These are phyloP conservation scores for Boechera retrofracta DNA, from an alignment of 345 rosid species.

Conservation along the genomic window DNA sequence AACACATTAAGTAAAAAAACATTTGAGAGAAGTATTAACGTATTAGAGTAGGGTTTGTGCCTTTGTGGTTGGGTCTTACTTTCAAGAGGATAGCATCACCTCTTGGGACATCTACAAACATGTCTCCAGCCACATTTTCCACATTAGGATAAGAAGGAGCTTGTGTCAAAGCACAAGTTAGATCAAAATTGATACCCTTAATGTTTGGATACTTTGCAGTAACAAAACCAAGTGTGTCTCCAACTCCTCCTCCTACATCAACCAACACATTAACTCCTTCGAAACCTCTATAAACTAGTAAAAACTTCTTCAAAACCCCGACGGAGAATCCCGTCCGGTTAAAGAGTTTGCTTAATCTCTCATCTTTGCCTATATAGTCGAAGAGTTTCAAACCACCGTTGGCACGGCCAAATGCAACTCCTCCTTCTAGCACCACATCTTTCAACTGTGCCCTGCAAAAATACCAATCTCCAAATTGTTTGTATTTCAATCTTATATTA, in stretches of 20 bases:
- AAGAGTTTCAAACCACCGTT: constrained; percentile 28
- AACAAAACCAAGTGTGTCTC: constrained; percentile 28
- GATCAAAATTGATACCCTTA: constrained; percentile 43
- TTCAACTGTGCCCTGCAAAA: constrained; percentile 32
- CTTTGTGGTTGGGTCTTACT: constrained; percentile 19
- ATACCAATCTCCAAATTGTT: neutral
- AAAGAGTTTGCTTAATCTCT: constrained; percentile 41
- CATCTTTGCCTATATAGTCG: constrained; percentile 34
- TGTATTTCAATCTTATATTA: neutral
- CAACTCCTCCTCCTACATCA: constrained; percentile 46
- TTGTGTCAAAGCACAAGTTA: constrained; percentile 40
- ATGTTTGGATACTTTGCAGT: constrained; percentile 38
- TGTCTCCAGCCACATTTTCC: constrained; percentile 51
- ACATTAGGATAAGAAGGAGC: constrained; percentile 45
- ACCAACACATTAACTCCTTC: constrained; percentile 37
- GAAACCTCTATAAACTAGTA: constrained; percentile 36
- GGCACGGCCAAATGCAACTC: constrained; percentile 39
- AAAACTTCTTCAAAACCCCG: constrained; percentile 18
- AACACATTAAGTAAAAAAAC: neutral
- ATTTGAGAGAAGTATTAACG: neutral
- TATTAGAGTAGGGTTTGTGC: neutral
- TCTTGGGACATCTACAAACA: constrained; percentile 47
- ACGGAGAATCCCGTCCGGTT: constrained; percentile 35
- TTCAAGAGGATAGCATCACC: constrained; percentile 56
- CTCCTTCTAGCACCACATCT: constrained; percentile 41